Base-by-base conservation (phyloP, 805 yeast genomes). In the Candida incommunis region DNA sequence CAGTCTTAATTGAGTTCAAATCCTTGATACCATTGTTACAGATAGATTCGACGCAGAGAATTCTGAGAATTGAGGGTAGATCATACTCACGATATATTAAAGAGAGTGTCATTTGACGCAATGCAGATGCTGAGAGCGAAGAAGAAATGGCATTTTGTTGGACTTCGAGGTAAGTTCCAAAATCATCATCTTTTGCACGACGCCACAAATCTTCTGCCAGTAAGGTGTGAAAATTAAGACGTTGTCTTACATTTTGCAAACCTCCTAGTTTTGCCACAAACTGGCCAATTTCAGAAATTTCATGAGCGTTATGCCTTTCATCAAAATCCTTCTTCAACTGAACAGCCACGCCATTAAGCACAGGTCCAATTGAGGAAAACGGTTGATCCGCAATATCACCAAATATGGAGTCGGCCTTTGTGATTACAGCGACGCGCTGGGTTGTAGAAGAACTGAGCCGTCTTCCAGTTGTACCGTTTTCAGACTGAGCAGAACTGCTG, bases 341-440 rank as follows among this genome's bases (percentile, higher is more conserved):
- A 50, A 75, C 78, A 0, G 96, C 96, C 46, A 77, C 66, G 22
- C 66, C 59, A 58, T 86, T 88, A 41, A 92, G 68, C 22, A 70
- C 69, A 4, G 75, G 71, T 1, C 96, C 96, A 27, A 88, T 80
- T 22, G 78, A 71, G 1, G 88, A 82, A 60, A 92, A 88, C 50
- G 87, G 87, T 46, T 78, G 62, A 55, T 76, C 75, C 49, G 77
- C 74, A 15, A 88, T 66, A 4, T 69, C 60, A 1, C 24, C 29
- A 35, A 53, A 52, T 11, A 31, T 31, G 13, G 18, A 54, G 45
- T 24, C 52, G 56, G 2, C 50, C 45, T 34, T 54, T 53, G 3
- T 52, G 46, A 18, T 3, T 23, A 16, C 18, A 16, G 16, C n/a
- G 15, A 23, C 21, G n/a, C 22, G 22, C 47, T 44, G 9, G 20